Percentiles rank a stretch among this genome's conserved stretches.
Conservation (phyloP, 768 basidiomycete species). For the Trametes meyenii region DNA sequence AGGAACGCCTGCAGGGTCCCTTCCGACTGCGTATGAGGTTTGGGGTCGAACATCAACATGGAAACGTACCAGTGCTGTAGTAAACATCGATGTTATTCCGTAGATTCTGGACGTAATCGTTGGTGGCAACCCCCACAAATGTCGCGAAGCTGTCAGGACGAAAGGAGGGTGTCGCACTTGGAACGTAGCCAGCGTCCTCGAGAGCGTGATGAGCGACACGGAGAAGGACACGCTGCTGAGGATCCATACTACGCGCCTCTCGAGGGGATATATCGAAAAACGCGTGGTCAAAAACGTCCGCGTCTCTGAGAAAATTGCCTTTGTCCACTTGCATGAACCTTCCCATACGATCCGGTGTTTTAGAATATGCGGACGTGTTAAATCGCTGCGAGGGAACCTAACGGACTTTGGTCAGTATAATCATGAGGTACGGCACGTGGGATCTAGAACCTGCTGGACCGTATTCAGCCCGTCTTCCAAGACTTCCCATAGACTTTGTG, state of each 20-base stretch:
- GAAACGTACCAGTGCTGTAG: constrained; percentile 60
- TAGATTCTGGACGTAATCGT: constrained; percentile 71
- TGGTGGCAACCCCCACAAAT: constrained; percentile 69
- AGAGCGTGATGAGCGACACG: constrained; percentile 70
- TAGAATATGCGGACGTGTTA: constrained; percentile 43
- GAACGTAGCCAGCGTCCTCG: constrained; percentile 72
- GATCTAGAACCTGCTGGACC: constrained; percentile 50
- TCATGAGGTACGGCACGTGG: not conserved
- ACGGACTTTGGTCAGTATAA: not conserved
- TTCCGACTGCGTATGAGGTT: constrained; percentile 27
- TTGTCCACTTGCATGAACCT: constrained; percentile 53
- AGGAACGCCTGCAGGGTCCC: constrained; percentile 72
- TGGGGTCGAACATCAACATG: not conserved
- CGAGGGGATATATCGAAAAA: constrained; percentile 77
- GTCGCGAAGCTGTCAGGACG: constrained; percentile 60
- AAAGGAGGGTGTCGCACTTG: constrained; percentile 54
- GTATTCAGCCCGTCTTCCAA: constrained; percentile 61
- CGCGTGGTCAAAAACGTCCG: constrained; percentile 64
- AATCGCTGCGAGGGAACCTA: constrained; percentile 70
- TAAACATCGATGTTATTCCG: constrained; percentile 65
- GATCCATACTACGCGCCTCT: constrained; percentile 77
- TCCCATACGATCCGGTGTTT: constrained; percentile 32
- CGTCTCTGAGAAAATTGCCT: constrained; percentile 65
- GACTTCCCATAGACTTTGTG: constrained; percentile 57
- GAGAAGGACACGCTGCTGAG: constrained; percentile 71